Base-by-base conservation (phyloP, 371 early-diverging fungal species). In the Mortierella sp. region DNA sequence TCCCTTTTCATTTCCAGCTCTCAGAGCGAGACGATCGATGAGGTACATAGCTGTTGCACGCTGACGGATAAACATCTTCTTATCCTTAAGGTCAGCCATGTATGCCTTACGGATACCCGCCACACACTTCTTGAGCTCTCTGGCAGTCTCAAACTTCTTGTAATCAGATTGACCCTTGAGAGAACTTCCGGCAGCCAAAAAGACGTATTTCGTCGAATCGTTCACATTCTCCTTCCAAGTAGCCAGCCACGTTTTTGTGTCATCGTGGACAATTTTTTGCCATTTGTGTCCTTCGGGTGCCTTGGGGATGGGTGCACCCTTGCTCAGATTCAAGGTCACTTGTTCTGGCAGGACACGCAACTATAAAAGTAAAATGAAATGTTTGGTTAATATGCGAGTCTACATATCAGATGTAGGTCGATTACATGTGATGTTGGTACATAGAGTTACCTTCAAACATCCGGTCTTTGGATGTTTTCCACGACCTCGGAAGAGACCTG, bases 1-100 rank as follows among this genome's bases (percentile, higher is more conserved):
- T 55, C 97, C 95, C 87, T 99, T 99, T 80, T 98, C 98, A 80
- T 98, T 98, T 69, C 99, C 99, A 32, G 99, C 99, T 90, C 99
- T 89, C 50, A 99, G 90, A 4, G 99, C 98, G 11, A 96, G 88
- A 57, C 92, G 88, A 85, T 99, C 99, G 69, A 99, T 98, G 22
- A 99, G 87, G 66, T 97, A 98, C 89, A 98, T 88, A 43, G 97
- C 97, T 0, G 97, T 98, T 24, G 97, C 97, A 33, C 96, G 90
- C 83, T 99, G 98, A 40, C 97, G 91, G n/a, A 86, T 90, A 24
- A 88, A 92, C 88, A 91, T 95, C 28, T 87, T 75, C 68, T 93
- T 90, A 84, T 92, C 90, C 83, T 91, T 93, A 40, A 98, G 85
- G 28, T 96, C 96, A 15, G 74, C 71, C 3, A 88, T 91, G 74